Conservation (phyloP, 2,329 filamentous ascomycete species). For the Aspergillus proliferans region DNA sequence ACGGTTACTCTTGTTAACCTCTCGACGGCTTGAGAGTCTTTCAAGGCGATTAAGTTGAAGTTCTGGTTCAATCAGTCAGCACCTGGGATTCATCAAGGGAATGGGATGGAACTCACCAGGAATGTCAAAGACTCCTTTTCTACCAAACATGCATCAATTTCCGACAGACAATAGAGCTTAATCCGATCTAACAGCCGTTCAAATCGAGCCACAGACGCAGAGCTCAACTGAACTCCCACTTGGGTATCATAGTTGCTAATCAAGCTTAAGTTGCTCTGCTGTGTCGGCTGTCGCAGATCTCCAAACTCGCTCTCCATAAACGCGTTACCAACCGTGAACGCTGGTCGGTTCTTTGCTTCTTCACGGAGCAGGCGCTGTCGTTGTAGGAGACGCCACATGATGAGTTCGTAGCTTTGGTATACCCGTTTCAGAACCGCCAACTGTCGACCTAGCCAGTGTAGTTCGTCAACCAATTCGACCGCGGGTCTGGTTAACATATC, state of each 20-base stretch:
- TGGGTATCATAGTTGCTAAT: slow-evolving; percentile 15
- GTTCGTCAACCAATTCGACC: slow-evolving; percentile 41
- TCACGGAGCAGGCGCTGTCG: slow-evolving; percentile 37
- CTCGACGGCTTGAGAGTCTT: slow-evolving; percentile 66
- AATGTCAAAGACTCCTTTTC: slow-evolving; percentile 66
- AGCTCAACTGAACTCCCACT: slow-evolving; percentile 38
- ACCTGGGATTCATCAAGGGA: slow-evolving; percentile 51
- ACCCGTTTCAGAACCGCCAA: slow-evolving; percentile 56
- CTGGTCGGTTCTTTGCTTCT: slow-evolving; percentile 19
- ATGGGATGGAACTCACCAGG: slow-evolving; percentile 51
- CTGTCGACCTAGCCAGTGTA: slow-evolving; percentile 57
- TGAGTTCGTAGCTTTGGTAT: slow-evolving; percentile 56
- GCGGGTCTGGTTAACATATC: slow-evolving; percentile 51
- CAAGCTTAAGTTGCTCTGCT: slow-evolving; percentile 18
- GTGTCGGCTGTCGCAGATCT: slow-evolving; percentile 35
- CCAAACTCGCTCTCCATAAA: slow-evolving; percentile 23
- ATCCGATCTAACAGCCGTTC: slow-evolving; percentile 57
- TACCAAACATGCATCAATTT: slow-evolving; percentile 58
- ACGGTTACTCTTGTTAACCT: slow-evolving; percentile 66
- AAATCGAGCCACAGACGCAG: slow-evolving; percentile 53
- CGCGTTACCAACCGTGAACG: slow-evolving; percentile 14
- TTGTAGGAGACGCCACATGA: slow-evolving; percentile 57
- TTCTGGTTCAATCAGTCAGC: slow-evolving; percentile 46
- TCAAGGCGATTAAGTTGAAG: slow-evolving; percentile 71
- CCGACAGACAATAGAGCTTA: slow-evolving; percentile 55